These are phyloP conservation scores for Penicillium flavigenum DNA, from an alignment of 495 filamentous ascomycete species.

Conservation along the genomic window DNA sequence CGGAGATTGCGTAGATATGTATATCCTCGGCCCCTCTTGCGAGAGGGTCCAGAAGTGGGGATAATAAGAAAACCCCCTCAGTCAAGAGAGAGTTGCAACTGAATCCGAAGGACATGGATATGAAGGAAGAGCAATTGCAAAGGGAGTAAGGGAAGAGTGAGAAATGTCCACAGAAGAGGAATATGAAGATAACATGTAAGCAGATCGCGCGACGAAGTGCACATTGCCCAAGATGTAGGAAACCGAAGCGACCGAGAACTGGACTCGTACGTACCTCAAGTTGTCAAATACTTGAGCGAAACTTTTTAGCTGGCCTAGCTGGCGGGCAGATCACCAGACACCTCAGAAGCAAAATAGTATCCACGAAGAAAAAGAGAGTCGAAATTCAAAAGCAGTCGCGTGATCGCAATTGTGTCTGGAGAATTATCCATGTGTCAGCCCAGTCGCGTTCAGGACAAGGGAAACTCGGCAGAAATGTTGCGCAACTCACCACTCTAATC, in stretches of 20 bases:
- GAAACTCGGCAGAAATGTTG: not conserved
- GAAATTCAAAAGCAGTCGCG: conserved; percentile 8
- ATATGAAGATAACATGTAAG: not conserved
- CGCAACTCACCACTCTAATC: conserved; percentile 32
- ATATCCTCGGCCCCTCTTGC: conserved; percentile 7
- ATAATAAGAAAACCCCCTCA: not conserved
- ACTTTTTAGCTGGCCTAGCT: not conserved
- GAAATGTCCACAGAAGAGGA: not conserved
- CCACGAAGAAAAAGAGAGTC: conserved; percentile 5
- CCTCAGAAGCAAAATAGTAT: conserved; percentile 9
- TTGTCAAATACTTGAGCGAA: not conserved
- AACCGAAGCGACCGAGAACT: not conserved
- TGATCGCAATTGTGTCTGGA: conserved; percentile 30
- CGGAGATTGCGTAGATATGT: conserved; percentile 13
- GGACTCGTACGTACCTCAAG: not conserved
- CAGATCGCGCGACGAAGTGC: not conserved
- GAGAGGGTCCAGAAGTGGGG: conserved; percentile 4
- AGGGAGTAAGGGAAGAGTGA: not conserved
- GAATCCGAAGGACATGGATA: not conserved
- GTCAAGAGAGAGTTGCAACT: not conserved
- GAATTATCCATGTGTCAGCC: conserved; percentile 5
- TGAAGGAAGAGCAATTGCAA: not conserved
- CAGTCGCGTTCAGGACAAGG: conserved; percentile 14
- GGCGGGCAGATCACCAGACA: conserved; percentile 10
- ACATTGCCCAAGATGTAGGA: not conserved